Conservation (phyloP, 257 asterid species). For the Solanum lycopersicoides region DNA sequence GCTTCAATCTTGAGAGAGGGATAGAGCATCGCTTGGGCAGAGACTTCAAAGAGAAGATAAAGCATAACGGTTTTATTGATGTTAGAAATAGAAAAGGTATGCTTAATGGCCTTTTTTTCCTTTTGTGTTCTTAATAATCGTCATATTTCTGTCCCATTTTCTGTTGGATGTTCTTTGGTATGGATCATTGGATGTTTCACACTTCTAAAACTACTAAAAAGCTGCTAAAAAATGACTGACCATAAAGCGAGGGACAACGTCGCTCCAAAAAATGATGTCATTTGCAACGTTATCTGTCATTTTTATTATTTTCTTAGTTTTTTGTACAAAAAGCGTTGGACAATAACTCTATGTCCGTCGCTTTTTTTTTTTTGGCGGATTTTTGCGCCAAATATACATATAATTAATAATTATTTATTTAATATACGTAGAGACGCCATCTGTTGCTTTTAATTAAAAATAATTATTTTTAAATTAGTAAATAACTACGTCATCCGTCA, state of each 20-base stretch:
- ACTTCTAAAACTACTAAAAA: neutral
- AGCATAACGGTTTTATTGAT: conserved; percentile 53
- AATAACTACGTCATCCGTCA: too few relatives aligned
- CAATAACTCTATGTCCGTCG: neutral
- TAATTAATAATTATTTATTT: too few relatives aligned
- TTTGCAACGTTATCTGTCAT: neutral
- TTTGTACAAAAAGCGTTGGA: neutral
- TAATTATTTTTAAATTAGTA: too few relatives aligned
- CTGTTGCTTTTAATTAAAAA: neutral
- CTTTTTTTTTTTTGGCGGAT: neutral
- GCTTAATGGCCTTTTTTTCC: neutral
- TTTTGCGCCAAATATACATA: neutral
- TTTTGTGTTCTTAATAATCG: neutral
- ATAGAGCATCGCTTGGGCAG: conserved; percentile 85
- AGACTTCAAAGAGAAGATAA: conserved; percentile 44
- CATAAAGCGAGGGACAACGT: neutral
- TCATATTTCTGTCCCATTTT: neutral
- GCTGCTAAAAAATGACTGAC: neutral
- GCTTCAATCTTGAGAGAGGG: conserved; percentile 63
- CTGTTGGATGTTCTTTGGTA: neutral
- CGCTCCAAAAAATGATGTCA: neutral
- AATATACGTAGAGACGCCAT: neutral
- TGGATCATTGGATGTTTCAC: neutral
- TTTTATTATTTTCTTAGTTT: too few relatives aligned
- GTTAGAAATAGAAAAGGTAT: conserved; percentile 64